Base-by-base conservation (phyloP, 345 rosid genomes). In the Turnera subulata region DNA sequence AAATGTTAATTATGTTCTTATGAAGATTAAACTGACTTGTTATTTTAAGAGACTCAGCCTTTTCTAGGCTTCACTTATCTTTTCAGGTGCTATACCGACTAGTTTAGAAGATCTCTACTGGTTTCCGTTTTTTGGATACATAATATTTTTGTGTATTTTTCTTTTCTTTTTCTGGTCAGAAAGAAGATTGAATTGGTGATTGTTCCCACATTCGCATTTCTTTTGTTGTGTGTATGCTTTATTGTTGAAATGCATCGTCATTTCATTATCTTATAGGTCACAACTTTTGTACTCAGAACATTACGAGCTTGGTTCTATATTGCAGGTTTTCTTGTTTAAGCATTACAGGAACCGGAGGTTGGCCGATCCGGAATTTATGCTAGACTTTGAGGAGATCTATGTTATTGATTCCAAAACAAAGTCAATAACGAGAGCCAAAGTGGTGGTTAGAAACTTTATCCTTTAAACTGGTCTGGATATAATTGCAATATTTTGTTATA, bases 311-410 rank as follows among this genome's bases (percentile, higher is more conserved):
- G 25, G 44, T 48, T 56, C 46, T 14, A 10, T 65, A 4, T 29
- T 74, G 54, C 75, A 92, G 98, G 90, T 89, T 61, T 84, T 92
- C 82, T 74, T 92, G 75, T 80, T 88, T 42, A 88, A 86, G 77
- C 98, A 88, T 64, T 91, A 74, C 74, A 84, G 82, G 63, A 91
- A 91, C 56, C 56, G 96, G 64, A 80, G 96, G 70, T 54, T 69
- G 62, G 80, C 76, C 22, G 96, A 91, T 70, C 92, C 84, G 15
- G 95, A 91, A 45, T 91, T 91, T 76, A 83, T 88, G 46, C 81
- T 91, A 58, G 96, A 88, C 61, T 88, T 88, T 78, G 98, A 91
- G 78, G 96, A 91, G 80, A 88, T 91, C 26, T 91, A 91, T 65
- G 85, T 82, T 65, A 84, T 91, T 54, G 95, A 91, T 55, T 86